Conservation (phyloP, 2,329 filamentous ascomycete genomes). For the Neospermospora avenae region DNA sequence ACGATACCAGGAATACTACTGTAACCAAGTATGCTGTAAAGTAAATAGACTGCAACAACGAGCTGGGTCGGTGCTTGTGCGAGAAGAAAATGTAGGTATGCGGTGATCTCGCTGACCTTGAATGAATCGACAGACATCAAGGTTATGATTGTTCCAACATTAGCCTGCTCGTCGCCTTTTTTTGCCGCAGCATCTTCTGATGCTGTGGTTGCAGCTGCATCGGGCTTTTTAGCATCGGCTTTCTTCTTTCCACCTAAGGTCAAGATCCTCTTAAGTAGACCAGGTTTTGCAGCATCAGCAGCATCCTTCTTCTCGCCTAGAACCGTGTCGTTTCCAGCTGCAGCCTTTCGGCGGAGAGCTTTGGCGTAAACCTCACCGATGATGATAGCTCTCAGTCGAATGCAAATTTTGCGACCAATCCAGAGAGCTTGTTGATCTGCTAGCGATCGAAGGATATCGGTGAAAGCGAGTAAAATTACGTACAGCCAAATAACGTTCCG, state of each 20-base stretch:
- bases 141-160: constrained; percentile 97
- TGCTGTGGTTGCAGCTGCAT: constrained; percentile 17
- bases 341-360: constrained; percentile 84
- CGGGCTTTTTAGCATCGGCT: constrained; percentile 42
- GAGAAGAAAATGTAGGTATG: constrained; percentile 95
- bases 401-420: constrained; percentile 92
- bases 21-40: constrained; percentile 86
- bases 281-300: constrained; percentile 40
- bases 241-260: constrained; percentile 46
- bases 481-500: constrained; percentile 93
- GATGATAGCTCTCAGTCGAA: constrained; percentile 88
- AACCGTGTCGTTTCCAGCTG: constrained; percentile 70
- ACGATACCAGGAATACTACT: constrained; percentile 92
- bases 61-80: constrained; percentile 88
- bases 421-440: constrained; percentile 84
- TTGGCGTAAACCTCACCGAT: constrained; percentile 98
- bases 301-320: constrained; percentile 56
- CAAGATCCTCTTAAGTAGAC: constrained; percentile 51
- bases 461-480: constrained; percentile 82
- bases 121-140: constrained; percentile 99
- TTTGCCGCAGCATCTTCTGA: constrained; percentile 24
- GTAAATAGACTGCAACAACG: constrained; percentile 71
- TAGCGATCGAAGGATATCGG: constrained; percentile 77
- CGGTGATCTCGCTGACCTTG: constrained; percentile 92
- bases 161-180: constrained; percentile 69